phyloP scores from a whole-genome alignment of 768 basidiomycete genomes.

The Russula sp. region DNA sequence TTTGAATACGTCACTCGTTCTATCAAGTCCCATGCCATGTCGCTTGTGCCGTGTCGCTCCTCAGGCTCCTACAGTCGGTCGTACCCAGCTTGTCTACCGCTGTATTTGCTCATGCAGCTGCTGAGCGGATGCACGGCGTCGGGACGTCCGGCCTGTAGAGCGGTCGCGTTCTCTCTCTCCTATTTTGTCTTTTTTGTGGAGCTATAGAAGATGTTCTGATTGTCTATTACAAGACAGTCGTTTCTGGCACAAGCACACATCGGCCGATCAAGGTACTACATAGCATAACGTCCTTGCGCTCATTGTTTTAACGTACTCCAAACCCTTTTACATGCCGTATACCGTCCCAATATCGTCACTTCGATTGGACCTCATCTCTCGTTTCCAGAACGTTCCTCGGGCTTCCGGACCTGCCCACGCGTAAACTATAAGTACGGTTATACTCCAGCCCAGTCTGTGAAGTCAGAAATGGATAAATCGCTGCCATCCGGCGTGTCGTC shows the following conservation, averaged over 20 bases:
- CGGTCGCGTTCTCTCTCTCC: background rate
- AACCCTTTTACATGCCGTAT: background rate
- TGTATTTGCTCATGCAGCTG: slow-evolving; percentile 2
- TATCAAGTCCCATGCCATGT: background rate
- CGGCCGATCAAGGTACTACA: slow-evolving; percentile 20
- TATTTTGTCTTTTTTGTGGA: background rate
- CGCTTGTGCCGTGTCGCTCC: too few relatives aligned
- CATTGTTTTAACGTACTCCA: background rate
- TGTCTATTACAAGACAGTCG: slow-evolving; percentile 11
- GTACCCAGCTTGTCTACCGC: background rate
- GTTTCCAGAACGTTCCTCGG: slow-evolving; percentile 26
- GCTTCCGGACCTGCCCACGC: background rate
- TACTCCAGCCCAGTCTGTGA: slow-evolving; percentile 3
- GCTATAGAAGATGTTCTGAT: slow-evolving; percentile 15
- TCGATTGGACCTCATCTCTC: background rate
- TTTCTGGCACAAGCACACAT: slow-evolving; percentile 1
- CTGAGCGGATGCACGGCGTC: slow-evolving; percentile 18
- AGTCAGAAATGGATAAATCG: slow-evolving; percentile 7
- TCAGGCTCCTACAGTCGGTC: background rate
- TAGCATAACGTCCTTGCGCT: background rate
- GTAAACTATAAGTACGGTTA: slow-evolving; percentile 14
- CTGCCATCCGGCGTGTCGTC: background rate
- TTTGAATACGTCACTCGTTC: background rate
- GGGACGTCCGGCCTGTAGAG: slow-evolving; percentile 11
- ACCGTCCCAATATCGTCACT: background rate